Conservation (phyloP, 176 grass and related monocot genomes). For the Thalia dealbata region DNA sequence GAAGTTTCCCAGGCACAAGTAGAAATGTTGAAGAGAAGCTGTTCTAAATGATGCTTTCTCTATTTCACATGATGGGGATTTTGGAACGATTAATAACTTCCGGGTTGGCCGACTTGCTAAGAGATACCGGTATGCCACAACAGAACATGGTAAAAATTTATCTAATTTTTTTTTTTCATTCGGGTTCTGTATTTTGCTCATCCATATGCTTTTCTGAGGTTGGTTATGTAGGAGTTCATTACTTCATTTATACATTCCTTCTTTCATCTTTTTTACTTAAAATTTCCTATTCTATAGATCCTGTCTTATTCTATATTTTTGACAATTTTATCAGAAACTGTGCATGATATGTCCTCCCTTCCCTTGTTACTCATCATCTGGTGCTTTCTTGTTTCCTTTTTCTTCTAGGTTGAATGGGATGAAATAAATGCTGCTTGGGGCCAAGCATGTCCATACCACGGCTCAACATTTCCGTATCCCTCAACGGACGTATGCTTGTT, state of each 20-base stretch:
- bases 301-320: background rate
- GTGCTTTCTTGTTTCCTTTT: background rate
- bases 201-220: background rate
- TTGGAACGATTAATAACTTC: constrained; percentile 93
- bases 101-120: constrained; percentile 67
- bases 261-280: background rate
- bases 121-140: constrained; percentile 41
- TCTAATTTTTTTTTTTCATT: background rate
- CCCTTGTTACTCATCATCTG: too few species aligned
- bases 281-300: background rate
- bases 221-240: too few species aligned
- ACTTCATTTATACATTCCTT: background rate
- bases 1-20: constrained; percentile 89
- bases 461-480: constrained; percentile 60
- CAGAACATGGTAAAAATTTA: background rate
- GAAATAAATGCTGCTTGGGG: constrained; percentile 99
- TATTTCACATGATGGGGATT: constrained; percentile 89
- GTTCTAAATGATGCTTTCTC: constrained; percentile 86
- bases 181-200: background rate
- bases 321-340: background rate
- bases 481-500: background rate
- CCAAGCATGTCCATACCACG: constrained; percentile 92
- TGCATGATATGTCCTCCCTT: background rate
- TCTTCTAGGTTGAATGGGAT: constrained; percentile 84
- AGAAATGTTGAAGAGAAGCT: constrained; percentile 70